Conservation (phyloP, 768 basidiomycete species). For the Pholiota molesta region DNA sequence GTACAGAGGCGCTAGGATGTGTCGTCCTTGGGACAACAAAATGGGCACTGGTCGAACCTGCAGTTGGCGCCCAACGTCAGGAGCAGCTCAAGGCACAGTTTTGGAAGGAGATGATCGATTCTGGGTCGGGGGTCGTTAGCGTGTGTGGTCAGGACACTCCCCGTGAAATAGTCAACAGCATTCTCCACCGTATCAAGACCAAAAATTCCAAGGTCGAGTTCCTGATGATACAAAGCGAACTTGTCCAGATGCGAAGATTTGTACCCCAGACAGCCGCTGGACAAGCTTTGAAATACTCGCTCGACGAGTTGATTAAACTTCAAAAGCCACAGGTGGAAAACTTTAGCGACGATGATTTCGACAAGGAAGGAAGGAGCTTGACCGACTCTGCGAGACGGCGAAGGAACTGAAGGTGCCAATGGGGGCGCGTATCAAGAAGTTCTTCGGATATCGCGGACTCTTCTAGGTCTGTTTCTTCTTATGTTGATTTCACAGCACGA, state of each 20-base stretch:
- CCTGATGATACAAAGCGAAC: not conserved
- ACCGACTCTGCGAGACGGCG: too few species aligned
- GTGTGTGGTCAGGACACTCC: not conserved
- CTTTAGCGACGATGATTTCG: not conserved
- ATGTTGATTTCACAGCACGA: too few species aligned
- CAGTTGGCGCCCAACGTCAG: not conserved
- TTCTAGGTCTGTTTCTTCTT: too few species aligned
- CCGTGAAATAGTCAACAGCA: not conserved
- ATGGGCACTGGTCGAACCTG: not conserved
- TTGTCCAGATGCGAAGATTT: too few species aligned
- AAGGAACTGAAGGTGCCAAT: not conserved
- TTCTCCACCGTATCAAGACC: not conserved
- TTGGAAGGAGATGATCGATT: not conserved
- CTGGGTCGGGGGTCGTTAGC: too few species aligned
- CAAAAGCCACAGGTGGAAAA: not conserved
- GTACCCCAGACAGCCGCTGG: not conserved
- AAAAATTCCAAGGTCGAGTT: not conserved
- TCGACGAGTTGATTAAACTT: not conserved
- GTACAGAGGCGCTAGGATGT: not conserved
- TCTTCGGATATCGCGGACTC: not conserved
- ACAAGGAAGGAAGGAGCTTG: too few species aligned
- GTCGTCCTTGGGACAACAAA: slow-evolving; percentile 2
- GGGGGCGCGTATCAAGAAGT: not conserved
- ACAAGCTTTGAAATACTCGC: not conserved
- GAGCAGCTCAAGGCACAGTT: not conserved